Percentiles rank a stretch among this genome's conserved stretches.
phyloP scores from a whole-genome alignment of 2,329 filamentous ascomycete species.

The Aspergillus tamarii region DNA sequence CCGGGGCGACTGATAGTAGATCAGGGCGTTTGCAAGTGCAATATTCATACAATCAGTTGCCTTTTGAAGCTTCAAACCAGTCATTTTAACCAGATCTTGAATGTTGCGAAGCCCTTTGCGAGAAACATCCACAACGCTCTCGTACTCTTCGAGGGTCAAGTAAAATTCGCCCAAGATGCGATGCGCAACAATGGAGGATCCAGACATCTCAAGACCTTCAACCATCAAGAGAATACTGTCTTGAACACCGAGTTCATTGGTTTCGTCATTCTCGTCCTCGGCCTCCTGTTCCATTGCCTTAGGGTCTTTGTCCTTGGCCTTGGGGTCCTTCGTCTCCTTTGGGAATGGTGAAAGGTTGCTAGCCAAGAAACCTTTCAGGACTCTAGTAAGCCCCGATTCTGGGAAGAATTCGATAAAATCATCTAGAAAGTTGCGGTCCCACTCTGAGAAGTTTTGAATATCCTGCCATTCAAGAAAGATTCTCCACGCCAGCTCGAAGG shows the following conservation, averaged over 20 bases:
- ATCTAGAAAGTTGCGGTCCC: slow-evolving; percentile 76
- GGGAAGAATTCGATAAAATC: slow-evolving; percentile 86
- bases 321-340: slow-evolving; percentile 33
- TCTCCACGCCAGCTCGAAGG: slow-evolving; percentile 87
- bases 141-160: slow-evolving; percentile 80
- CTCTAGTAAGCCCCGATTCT: slow-evolving; percentile 76
- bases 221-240: slow-evolving; percentile 82
- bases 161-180: slow-evolving; percentile 84
- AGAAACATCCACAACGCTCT: slow-evolving; percentile 77
- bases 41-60: slow-evolving; percentile 74
- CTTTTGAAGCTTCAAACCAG: slow-evolving; percentile 70
- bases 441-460: slow-evolving; percentile 70
- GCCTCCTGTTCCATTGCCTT: slow-evolving; percentile 15
- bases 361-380: slow-evolving; percentile 79
- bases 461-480: slow-evolving; percentile 90
- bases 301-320: slow-evolving; percentile 39
- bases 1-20: slow-evolving; percentile 86
- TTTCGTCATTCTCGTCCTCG: slow-evolving; percentile 47
- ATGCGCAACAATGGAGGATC: slow-evolving; percentile 78
- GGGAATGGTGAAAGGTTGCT: slow-evolving; percentile 86
- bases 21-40: slow-evolving; percentile 81
- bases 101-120: slow-evolving; percentile 71
- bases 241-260: slow-evolving; percentile 64
- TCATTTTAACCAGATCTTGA: slow-evolving; percentile 63
- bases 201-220: slow-evolving; percentile 65